phyloP scores from a whole-genome alignment of 192 early-diverging fungal species.

The Entomortierella beljakovae region DNA sequence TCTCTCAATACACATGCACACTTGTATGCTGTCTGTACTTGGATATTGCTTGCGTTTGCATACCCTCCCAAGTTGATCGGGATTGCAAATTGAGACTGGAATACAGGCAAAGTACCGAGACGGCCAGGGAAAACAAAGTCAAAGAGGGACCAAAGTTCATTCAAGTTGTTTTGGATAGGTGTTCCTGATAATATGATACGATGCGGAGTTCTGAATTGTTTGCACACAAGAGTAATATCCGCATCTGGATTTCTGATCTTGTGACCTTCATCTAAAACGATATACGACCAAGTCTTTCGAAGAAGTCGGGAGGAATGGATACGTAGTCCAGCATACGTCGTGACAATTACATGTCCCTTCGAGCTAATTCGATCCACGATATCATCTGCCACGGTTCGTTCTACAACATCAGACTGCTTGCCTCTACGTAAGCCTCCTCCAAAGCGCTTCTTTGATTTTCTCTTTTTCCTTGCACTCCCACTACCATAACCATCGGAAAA shows the following conservation, averaged over 20 bases:
- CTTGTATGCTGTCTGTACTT: constrained; percentile 94
- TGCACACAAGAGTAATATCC: constrained; percentile 79
- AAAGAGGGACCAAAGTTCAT: constrained; percentile 85
- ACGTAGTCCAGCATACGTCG: constrained; percentile 87
- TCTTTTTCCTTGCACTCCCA: constrained; percentile 28
- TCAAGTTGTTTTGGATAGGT: constrained; percentile 85
- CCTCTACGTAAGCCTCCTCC: constrained; percentile 32
- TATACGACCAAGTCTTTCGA: constrained; percentile 86
- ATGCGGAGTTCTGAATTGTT: constrained; percentile 77
- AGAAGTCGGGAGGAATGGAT: constrained; percentile 76
- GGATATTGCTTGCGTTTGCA: constrained; percentile 88
- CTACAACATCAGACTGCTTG: constrained; percentile 26
- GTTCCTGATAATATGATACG: constrained; percentile 83
- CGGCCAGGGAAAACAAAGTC: constrained; percentile 86
- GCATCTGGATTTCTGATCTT: constrained; percentile 97
- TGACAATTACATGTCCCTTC: constrained; percentile 76
- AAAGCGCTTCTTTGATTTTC: constrained; percentile 40
- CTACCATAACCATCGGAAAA: constrained; percentile 52
- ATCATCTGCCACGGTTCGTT: constrained; percentile 54
- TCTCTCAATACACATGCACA: constrained; percentile 94
- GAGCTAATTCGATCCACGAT: constrained; percentile 58
- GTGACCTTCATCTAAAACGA: constrained; percentile 95
- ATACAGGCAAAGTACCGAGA: constrained; percentile 84
- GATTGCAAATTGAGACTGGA: constrained; percentile 90
- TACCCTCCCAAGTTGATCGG: constrained; percentile 94